phyloP scores from a whole-genome alignment of 73 alveolate genomes.

The Stentor coeruleus region DNA sequence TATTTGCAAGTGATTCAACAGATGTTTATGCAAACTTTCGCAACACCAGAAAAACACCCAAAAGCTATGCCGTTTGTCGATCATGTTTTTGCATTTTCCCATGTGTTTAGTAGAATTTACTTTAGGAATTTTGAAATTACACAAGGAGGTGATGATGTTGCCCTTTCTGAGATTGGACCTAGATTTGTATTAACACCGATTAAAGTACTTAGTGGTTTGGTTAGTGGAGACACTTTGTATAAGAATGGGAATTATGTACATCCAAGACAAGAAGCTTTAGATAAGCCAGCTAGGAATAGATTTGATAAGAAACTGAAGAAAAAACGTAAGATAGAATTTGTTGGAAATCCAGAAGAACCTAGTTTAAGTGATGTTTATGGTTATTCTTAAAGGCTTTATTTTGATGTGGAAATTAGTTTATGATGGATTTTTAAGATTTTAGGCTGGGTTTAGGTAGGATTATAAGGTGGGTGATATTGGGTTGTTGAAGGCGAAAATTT shows the following conservation, averaged over 20 bases:
- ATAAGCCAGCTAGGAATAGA: conserved; percentile 26
- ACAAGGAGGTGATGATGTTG: conserved; percentile 61
- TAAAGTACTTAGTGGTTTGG: conserved; percentile 78
- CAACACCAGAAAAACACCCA: conserved; percentile 96
- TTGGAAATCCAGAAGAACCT: neutral
- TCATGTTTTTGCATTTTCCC: conserved; percentile 81
- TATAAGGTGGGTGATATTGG: too few species aligned
- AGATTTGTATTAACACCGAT: conserved; percentile 87
- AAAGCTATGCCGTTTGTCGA: conserved; percentile 97
- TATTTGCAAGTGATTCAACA: conserved; percentile 77
- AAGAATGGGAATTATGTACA: conserved; percentile 79
- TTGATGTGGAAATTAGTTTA: too few species aligned
- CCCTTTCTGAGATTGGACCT: conserved; percentile 96
- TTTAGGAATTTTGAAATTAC: conserved; percentile 87
- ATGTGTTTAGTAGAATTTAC: conserved; percentile 77
- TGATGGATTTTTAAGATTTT: too few species aligned
- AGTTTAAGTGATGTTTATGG: neutral
- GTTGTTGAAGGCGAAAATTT: too few species aligned
- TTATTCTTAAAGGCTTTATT: too few species aligned
- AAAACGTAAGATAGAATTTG: neutral
- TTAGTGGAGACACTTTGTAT: conserved; percentile 90
- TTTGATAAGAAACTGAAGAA: neutral
- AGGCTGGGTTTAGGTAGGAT: too few species aligned
- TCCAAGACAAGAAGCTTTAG: conserved; percentile 69
- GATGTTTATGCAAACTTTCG: conserved; percentile 75